These are phyloP conservation scores for Hyphopichia homilentoma DNA, from an alignment of 805 yeast genomes.

Conservation along the genomic window DNA sequence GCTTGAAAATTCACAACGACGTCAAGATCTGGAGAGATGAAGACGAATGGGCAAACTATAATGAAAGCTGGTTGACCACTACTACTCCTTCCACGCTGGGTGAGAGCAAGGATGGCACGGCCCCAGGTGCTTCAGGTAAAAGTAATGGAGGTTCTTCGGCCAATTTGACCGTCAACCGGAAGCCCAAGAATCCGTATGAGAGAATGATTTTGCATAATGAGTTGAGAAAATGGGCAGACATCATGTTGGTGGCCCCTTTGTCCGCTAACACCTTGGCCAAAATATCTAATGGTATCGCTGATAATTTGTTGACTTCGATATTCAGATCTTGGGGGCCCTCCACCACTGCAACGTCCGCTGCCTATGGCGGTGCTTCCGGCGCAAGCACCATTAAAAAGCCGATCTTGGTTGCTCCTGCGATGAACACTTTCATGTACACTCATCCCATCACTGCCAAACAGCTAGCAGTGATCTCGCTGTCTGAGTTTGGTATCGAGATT, in stretches of 20 bases:
- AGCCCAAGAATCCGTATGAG: slow-evolving; percentile 29
- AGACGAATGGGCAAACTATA: slow-evolving; percentile 78
- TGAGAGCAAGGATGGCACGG: neutral
- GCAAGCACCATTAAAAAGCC: slow-evolving; percentile 29
- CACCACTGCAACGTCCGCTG: slow-evolving; percentile 1
- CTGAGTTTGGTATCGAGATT: slow-evolving; percentile 41
- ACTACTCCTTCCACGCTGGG: slow-evolving; percentile 14
- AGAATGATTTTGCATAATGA: slow-evolving; percentile 42
- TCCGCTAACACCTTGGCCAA: slow-evolving; percentile 45
- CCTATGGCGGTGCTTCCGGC: slow-evolving; percentile 8
- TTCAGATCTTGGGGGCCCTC: slow-evolving; percentile 40
- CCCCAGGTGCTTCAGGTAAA: slow-evolving; percentile 2
- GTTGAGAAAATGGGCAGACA: slow-evolving; percentile 45
- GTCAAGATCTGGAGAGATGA: slow-evolving; percentile 88
- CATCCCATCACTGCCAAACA: slow-evolving; percentile 45
- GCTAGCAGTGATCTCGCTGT: slow-evolving; percentile 24
- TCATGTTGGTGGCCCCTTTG: slow-evolving; percentile 43
- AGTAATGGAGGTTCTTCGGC: slow-evolving; percentile 4
- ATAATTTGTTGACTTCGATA: slow-evolving; percentile 40
- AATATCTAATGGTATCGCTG: slow-evolving; percentile 42
- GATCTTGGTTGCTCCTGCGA: slow-evolving; percentile 44
- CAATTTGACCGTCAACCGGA: slow-evolving; percentile 8
- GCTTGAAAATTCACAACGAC: slow-evolving; percentile 59
- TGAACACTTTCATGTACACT: slow-evolving; percentile 47
- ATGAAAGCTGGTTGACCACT: slow-evolving; percentile 19